phyloP scores from a whole-genome alignment of 306 rosid species.

The Cucurbita ficifolia region DNA sequence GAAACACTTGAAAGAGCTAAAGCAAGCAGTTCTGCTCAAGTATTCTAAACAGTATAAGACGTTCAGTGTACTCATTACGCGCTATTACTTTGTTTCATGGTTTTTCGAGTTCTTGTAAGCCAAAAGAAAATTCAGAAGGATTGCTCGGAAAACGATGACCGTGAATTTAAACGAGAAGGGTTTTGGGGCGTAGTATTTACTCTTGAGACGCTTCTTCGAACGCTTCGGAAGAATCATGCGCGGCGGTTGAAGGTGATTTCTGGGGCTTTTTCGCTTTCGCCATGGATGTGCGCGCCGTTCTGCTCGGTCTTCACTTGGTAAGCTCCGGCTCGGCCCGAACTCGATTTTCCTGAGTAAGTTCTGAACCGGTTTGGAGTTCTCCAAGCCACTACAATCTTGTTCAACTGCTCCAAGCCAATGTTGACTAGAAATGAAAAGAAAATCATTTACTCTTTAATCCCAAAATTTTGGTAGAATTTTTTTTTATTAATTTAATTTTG shows the following conservation, averaged over 20 bases:
- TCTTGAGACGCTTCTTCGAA: background rate
- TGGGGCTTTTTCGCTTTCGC: constrained; percentile 1
- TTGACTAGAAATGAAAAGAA: no score
- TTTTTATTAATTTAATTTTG: background rate
- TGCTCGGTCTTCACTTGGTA: background rate
- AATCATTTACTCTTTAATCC: no score
- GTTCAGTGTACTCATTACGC: background rate
- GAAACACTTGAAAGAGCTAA: background rate
- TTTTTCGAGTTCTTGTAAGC: background rate
- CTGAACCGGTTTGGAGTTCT: background rate
- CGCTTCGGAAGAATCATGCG: background rate
- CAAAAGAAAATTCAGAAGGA: background rate
- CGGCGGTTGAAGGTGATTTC: background rate
- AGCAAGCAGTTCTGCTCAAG: background rate
- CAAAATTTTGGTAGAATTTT: no score
- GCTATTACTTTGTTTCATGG: background rate
- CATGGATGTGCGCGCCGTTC: background rate
- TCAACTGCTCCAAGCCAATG: no score
- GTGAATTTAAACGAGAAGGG: background rate
- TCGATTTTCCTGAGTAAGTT: background rate
- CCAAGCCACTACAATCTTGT: no score
- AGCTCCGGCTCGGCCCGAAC: background rate
- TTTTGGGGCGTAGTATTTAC: background rate
- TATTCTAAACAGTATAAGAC: background rate
- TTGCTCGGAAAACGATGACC: background rate